Evolutionary conservation across 352 stramenopile species (phyloP).

Genomic region (Phytophthora citrophthora): DNA sequence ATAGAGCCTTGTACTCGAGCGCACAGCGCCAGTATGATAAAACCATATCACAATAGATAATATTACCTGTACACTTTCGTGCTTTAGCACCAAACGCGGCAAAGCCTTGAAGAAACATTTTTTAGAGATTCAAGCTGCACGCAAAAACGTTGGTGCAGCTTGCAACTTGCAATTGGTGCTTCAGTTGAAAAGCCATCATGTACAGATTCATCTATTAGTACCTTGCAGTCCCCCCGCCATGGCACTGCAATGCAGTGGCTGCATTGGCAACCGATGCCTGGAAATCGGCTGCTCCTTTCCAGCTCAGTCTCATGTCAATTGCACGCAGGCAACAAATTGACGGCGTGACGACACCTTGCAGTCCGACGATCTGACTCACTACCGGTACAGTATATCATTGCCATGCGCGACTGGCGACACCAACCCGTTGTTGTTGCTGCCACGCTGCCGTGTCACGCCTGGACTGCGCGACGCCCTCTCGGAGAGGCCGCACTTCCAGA

Average conservation of each 20-base stretch:
- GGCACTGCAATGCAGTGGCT: too few relatives aligned
- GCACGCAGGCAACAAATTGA: background rate
- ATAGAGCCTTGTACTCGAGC: conserved; percentile 23
- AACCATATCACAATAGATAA: conserved; percentile 38
- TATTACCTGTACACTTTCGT: conserved; percentile 17
- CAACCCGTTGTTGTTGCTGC: background rate
- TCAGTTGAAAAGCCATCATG: too few relatives aligned
- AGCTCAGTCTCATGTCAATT: too few relatives aligned
- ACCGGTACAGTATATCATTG: background rate
- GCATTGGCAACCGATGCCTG: too few relatives aligned
- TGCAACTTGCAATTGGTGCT: too few relatives aligned
- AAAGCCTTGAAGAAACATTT: conserved; percentile 25
- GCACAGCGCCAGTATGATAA: conserved; percentile 24
- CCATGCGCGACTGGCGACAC: conserved; percentile 11
- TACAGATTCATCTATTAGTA: too few relatives aligned
- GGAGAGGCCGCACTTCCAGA: background rate
- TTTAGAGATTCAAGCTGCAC: background rate
- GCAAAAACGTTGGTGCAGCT: too few relatives aligned
- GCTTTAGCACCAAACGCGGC: background rate
- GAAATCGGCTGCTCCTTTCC: too few relatives aligned
- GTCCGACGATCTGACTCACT: background rate
- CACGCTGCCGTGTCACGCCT: conserved; percentile 14
- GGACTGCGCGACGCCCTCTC: background rate
- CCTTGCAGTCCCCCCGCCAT: too few relatives aligned
- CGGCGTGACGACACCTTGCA: background rate